phyloP scores from a whole-genome alignment of 805 yeast species.

The Saccharomycopsis guyanensis region DNA sequence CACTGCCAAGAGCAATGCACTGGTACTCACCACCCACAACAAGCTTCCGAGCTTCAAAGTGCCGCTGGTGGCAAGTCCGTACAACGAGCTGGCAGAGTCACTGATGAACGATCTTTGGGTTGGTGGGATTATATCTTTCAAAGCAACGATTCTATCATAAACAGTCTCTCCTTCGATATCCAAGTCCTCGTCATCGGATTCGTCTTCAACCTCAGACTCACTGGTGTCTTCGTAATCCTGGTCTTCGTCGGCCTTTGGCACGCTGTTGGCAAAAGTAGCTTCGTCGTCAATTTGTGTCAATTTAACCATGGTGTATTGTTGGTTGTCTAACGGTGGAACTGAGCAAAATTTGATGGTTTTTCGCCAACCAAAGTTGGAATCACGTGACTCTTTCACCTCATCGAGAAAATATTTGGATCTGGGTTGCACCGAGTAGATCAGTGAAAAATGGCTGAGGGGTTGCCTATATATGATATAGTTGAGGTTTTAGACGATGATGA shows the following conservation, averaged over 20 bases:
- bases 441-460: background rate
- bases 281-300: slow-evolving; percentile 64
- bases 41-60: slow-evolving; percentile 61
- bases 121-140: slow-evolving; percentile 89
- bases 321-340: background rate
- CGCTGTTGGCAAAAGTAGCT: slow-evolving; percentile 29
- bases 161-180: slow-evolving; percentile 76
- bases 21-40: slow-evolving; percentile 80
- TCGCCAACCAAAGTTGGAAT: too few relatives aligned
- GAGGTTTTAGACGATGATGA: slow-evolving; percentile 15
- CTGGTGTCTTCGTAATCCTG: slow-evolving; percentile 47
- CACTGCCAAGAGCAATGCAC: slow-evolving; percentile 80
- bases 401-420: background rate
- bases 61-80: slow-evolving; percentile 37
- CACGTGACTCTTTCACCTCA: background rate
- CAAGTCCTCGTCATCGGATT: slow-evolving; percentile 53
- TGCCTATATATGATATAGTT: slow-evolving; percentile 18
- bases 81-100: slow-evolving; percentile 27
- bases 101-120: slow-evolving; percentile 55
- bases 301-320: slow-evolving; percentile 49
- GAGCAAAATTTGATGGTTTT: background rate
- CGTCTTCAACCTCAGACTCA: slow-evolving; percentile 38
- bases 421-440: background rate
- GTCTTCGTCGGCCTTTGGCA: slow-evolving; percentile 32
- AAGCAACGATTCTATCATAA: slow-evolving; percentile 80